Conservation (phyloP, 495 filamentous ascomycete species). For the Trichoderma asperelloides region DNA sequence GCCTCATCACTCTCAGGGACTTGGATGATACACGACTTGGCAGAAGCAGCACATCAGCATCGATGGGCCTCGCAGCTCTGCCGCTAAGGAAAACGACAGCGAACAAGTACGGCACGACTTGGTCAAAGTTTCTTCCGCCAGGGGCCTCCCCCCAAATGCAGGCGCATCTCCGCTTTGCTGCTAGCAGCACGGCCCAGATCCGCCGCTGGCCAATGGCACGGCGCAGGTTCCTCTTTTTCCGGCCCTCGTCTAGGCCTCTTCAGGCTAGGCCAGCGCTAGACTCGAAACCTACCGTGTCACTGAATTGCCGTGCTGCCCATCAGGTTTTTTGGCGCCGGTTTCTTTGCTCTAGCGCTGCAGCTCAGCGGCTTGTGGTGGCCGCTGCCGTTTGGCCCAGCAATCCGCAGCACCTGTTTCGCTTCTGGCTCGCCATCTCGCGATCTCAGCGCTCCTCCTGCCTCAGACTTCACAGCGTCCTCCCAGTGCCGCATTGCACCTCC, state of each 20-base stretch:
- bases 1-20: no score
- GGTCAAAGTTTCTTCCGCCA: background rate
- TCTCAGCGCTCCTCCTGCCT: background rate
- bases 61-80: no score
- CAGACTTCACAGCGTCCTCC: background rate
- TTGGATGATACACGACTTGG: no score
- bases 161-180: background rate
- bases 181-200: background rate
- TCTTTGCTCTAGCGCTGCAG: background rate
- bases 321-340: conserved; percentile 4
- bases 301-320: background rate
- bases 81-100: no score
- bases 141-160: background rate
- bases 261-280: background rate
- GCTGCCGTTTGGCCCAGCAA: background rate
- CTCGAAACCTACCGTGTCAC: conserved; percentile 2
- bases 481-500: no score
- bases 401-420: background rate
- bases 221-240: conserved; percentile 1
- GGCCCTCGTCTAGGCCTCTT: background rate
- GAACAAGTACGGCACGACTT: no score
- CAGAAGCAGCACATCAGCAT: no score
- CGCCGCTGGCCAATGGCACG: background rate
- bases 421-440: background rate
- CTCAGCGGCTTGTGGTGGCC: background rate